These are phyloP conservation scores for Circinella umbellata DNA, from an alignment of 371 early-diverging fungal genomes.

Conservation along the genomic window DNA sequence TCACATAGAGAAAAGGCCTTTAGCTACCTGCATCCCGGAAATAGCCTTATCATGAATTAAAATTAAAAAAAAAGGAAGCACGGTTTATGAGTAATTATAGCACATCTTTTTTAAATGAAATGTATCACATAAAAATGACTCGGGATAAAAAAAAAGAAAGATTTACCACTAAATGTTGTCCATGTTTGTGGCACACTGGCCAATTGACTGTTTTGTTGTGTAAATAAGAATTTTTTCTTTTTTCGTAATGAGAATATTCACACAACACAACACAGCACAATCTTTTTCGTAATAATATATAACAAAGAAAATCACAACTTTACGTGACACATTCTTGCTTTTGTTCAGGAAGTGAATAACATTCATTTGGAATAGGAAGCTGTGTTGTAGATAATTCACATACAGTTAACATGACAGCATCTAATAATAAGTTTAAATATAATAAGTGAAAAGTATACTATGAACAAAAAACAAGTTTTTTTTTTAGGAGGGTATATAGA, in stretches of 20 bases:
- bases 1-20: no score
- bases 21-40: conserved; percentile 20
- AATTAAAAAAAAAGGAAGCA: no score
- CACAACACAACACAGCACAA: no score
- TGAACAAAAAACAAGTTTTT: neutral
- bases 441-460: no score
- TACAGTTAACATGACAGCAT: conserved; percentile 12
- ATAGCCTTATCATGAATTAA: conserved; percentile 10
- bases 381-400: conserved; percentile 18
- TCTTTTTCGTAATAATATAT: neutral
- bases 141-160: neutral
- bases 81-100: no score
- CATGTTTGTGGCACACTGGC: conserved; percentile 22
- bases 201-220: neutral
- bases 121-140: neutral
- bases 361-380: conserved; percentile 13
- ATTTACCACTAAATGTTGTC: conserved; percentile 21
- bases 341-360: conserved; percentile 1
- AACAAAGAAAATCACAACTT: neutral
- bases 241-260: neutral
- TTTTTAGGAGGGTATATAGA: neutral
- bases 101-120: neutral
- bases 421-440: neutral
- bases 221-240: no score
- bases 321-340: conserved; percentile 8